A percentile compares a stretch with the other conserved stretches of the same genome.
Conservation (phyloP, 2,329 filamentous ascomycete genomes). For the Plectosphaerella sp. region DNA sequence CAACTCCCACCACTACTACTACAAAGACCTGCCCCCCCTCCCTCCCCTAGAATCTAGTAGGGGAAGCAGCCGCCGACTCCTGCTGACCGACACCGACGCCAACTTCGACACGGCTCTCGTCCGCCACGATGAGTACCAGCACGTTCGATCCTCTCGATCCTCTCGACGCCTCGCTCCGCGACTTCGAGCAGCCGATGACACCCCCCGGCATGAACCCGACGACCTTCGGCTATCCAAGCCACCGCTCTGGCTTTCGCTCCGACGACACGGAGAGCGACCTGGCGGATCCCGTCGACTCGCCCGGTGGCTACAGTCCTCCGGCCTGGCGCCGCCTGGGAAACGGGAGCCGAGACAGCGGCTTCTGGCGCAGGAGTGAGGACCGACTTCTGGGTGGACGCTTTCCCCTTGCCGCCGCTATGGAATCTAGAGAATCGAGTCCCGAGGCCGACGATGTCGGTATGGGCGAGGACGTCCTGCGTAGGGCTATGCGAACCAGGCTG, state of each 20-base stretch:
- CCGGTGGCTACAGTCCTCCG: slow-evolving; percentile 55
- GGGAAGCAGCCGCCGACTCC: slow-evolving; percentile 7
- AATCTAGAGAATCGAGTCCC: slow-evolving; percentile 23
- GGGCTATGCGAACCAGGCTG: slow-evolving; percentile 50
- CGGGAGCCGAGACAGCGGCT: slow-evolving; percentile 53
- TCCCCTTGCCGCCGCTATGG: slow-evolving; percentile 13
- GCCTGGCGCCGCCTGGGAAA: slow-evolving; percentile 58
- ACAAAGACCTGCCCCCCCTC: slow-evolving; percentile 13
- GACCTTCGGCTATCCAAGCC: slow-evolving; percentile 33
- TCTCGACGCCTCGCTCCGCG: slow-evolving; percentile 50
- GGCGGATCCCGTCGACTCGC: slow-evolving; percentile 40
- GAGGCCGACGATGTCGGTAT: slow-evolving; percentile 28
- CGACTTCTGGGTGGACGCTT: slow-evolving; percentile 47
- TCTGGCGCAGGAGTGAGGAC: slow-evolving; percentile 50
- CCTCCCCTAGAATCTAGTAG: slow-evolving; percentile 8
- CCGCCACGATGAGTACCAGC: slow-evolving; percentile 3
- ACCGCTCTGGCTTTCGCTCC: slow-evolving; percentile 36
- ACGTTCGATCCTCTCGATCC: slow-evolving; percentile 30
- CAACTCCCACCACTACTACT: slow-evolving; percentile 7
- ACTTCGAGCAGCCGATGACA: slow-evolving; percentile 45
- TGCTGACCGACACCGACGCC: slow-evolving; percentile 14
- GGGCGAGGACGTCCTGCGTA: slow-evolving; percentile 39
- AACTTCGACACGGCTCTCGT: not conserved
- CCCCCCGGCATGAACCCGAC: slow-evolving; percentile 17
- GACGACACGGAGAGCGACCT: slow-evolving; percentile 31